Evolutionary conservation across 495 filamentous ascomycete genomes (phyloP).

Genomic region (Talaromyces borbonicus): DNA sequence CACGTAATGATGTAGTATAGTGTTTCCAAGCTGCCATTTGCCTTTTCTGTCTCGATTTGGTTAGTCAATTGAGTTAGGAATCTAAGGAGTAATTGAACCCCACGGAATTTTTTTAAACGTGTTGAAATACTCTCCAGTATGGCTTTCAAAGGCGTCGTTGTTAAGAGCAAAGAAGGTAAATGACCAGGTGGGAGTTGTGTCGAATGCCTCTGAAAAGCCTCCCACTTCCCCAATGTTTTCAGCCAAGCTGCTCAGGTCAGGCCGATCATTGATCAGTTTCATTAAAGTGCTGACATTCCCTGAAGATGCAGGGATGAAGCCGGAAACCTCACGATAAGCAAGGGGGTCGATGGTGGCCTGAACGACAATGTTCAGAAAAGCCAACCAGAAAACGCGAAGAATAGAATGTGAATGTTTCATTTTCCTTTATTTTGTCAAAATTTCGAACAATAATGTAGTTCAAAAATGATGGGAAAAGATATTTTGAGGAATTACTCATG

Average conservation of each 20-base stretch:
- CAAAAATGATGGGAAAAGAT: background rate
- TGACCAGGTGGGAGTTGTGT: background rate
- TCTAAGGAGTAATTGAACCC: background rate
- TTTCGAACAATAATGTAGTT: background rate
- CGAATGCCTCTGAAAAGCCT: background rate
- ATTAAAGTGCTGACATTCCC: background rate
- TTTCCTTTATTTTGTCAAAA: background rate
- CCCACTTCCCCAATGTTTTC: background rate
- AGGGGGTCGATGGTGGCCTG: background rate
- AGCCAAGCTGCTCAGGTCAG: background rate
- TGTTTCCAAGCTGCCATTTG: background rate
- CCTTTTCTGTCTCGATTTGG: background rate
- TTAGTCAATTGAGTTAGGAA: background rate
- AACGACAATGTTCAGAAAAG: background rate
- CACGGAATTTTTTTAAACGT: background rate
- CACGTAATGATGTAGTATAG: background rate
- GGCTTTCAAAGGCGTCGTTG: background rate
- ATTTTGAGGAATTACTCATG: background rate
- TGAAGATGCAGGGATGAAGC: background rate
- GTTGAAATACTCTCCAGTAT: constrained; percentile 1
- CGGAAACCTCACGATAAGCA: background rate
- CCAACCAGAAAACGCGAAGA: background rate
- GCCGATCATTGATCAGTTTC: background rate
- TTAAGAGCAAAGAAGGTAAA: background rate
- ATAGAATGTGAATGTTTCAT: background rate